These are phyloP conservation scores for Neofusicoccum umdonicola DNA, from an alignment of 2,329 filamentous ascomycete species.

Conservation along the genomic window DNA sequence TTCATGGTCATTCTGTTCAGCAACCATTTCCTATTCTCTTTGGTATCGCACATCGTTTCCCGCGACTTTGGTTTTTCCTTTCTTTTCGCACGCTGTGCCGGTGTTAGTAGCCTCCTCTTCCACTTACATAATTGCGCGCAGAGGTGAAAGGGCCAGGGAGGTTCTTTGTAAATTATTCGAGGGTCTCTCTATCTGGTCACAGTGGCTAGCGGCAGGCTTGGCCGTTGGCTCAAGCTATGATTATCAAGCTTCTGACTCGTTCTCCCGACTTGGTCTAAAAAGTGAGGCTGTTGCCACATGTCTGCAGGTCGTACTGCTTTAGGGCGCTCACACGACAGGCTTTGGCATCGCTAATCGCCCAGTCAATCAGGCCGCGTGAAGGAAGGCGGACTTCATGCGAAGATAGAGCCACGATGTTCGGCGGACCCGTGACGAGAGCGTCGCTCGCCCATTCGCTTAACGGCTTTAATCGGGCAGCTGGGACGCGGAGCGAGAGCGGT, in stretches of 20 bases:
- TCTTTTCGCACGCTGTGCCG: not conserved
- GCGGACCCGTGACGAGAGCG: too few relatives aligned
- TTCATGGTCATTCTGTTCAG: not conserved
- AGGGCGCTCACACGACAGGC: not conserved
- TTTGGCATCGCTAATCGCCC: not conserved
- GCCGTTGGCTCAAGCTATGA: constrained; percentile 3
- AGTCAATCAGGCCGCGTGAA: too few relatives aligned
- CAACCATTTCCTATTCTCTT: not conserved
- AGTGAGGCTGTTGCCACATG: constrained; percentile 4
- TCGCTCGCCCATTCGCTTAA: too few relatives aligned
- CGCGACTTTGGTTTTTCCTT: not conserved
- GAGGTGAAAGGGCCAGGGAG: not conserved
- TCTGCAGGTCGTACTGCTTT: not conserved
- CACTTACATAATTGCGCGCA: not conserved
- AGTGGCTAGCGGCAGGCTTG: constrained; percentile 1
- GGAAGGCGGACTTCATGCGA: not conserved
- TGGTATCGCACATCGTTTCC: not conserved
- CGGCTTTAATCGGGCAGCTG: too few relatives aligned
- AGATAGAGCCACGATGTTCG: too few relatives aligned
- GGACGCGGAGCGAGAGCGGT: too few relatives aligned
- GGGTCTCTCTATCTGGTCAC: not conserved
- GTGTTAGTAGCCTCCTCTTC: not conserved
- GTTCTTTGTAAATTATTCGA: constrained; percentile 10
- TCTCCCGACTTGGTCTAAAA: not conserved
- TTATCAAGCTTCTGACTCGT: constrained; percentile 2